phyloP scores from a whole-genome alignment of 148 eudicot species.

The Dianthus caryophyllus region DNA sequence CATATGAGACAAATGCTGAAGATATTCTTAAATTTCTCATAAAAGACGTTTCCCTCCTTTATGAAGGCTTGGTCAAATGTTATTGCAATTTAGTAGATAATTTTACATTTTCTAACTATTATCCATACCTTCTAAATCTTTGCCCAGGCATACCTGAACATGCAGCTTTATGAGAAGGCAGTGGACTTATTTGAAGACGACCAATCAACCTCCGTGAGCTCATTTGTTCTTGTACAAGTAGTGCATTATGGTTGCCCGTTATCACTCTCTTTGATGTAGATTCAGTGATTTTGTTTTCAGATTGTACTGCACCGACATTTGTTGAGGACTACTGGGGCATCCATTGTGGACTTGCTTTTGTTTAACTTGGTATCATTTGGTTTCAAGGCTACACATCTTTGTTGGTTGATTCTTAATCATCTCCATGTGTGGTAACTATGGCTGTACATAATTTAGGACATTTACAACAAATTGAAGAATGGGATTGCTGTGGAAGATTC shows the following conservation, averaged over 20 bases:
- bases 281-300: constrained; percentile 30
- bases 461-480: constrained; percentile 69
- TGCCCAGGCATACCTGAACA: constrained; percentile 62
- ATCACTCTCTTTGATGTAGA: constrained; percentile 11
- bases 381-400: not conserved
- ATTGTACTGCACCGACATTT: constrained; percentile 81
- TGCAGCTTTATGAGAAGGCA: constrained; percentile 92
- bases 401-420: constrained; percentile 3
- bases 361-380: constrained; percentile 50
- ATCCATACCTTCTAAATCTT: constrained; percentile 13
- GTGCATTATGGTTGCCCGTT: constrained; percentile 10
- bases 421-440: not conserved
- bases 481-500: constrained; percentile 78
- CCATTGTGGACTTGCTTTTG: constrained; percentile 64
- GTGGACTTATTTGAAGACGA: constrained; percentile 91
- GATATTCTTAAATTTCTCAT: no score
- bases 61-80: not conserved
- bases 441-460: constrained; percentile 46
- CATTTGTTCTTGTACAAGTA: constrained; percentile 1
- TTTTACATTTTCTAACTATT: not conserved
- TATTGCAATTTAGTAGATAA: not conserved
- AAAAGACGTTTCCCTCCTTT: no score
- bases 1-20: no score
- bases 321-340: constrained; percentile 66
- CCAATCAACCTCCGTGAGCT: constrained; percentile 72